Evolutionary conservation across 768 basidiomycete genomes (phyloP).

Genomic region (Hypsizygus marmoreus): DNA sequence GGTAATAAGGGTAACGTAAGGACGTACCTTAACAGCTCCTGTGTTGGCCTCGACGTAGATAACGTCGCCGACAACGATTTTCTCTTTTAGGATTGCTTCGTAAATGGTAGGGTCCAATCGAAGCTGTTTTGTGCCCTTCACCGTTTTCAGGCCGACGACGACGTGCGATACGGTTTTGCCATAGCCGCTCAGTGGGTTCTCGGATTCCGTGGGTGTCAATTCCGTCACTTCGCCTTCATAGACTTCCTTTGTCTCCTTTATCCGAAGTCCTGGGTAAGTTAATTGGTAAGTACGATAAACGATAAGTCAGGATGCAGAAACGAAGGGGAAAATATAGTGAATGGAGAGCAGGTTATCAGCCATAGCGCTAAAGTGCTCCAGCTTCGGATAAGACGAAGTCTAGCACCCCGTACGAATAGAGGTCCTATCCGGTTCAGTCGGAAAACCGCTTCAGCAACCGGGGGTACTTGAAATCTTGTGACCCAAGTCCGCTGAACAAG

Average conservation of each 20-base stretch:
- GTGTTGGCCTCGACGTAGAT: conserved; percentile 94
- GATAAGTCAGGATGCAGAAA: not conserved
- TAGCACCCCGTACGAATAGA: too few relatives aligned
- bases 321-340: not conserved
- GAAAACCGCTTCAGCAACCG: too few relatives aligned
- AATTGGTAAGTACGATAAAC: not conserved
- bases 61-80: conserved; percentile 94
- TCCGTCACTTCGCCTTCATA: conserved; percentile 99
- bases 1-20: not conserved
- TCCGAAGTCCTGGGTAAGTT: conserved; percentile 87
- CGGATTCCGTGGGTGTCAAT: conserved; percentile 92
- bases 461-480: too few relatives aligned
- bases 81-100: conserved; percentile 96
- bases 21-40: conserved; percentile 88
- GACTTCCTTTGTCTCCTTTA: conserved; percentile 99
- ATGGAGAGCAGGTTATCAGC: not conserved
- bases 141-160: conserved; percentile 92
- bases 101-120: conserved; percentile 94
- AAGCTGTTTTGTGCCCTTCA: conserved; percentile 90
- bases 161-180: conserved; percentile 99
- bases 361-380: too few relatives aligned
- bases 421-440: too few relatives aligned
- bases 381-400: too few relatives aligned
- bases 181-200: conserved; percentile 96
- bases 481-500: too few relatives aligned